These are phyloP conservation scores for Scheffersomyces lignosus DNA, from an alignment of 805 yeast species.

Conservation along the genomic window DNA sequence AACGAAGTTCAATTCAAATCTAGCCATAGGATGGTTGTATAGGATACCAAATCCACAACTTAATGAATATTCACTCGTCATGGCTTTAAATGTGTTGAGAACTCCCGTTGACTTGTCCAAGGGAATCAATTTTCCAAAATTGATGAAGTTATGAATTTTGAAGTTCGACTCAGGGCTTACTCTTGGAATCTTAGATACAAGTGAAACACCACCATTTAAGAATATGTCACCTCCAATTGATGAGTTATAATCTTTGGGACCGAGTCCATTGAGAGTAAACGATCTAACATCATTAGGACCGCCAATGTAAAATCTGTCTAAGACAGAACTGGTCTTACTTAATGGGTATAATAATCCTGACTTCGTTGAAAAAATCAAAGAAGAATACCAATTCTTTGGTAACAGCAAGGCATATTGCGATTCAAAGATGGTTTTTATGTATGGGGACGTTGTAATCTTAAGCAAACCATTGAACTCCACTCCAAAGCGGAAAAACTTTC, in stretches of 20 bases:
- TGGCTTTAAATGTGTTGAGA: slow-evolving; percentile 5
- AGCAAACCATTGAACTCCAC: slow-evolving; percentile 35
- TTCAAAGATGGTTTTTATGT: slow-evolving; percentile 43
- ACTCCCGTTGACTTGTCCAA: slow-evolving; percentile 10
- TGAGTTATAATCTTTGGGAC: slow-evolving; percentile 52
- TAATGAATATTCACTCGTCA: slow-evolving; percentile 26
- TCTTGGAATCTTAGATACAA: slow-evolving; percentile 45
- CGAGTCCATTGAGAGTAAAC: slow-evolving; percentile 51
- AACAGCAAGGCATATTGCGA: slow-evolving; percentile 30
- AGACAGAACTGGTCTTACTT: slow-evolving; percentile 28
- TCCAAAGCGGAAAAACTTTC: slow-evolving; percentile 37
- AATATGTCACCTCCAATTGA: slow-evolving; percentile 56
- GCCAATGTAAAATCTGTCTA: slow-evolving; percentile 58
- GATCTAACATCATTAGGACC: slow-evolving; percentile 62
- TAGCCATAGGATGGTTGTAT: slow-evolving; percentile 57
- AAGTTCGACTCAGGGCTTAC: slow-evolving; percentile 44
- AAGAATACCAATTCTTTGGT: slow-evolving; percentile 16
- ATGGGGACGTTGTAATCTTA: slow-evolving; percentile 26
- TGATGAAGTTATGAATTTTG: slow-evolving; percentile 48
- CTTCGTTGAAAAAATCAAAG: slow-evolving; percentile 29
- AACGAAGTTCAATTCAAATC: slow-evolving; percentile 58
- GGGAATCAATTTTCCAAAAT: slow-evolving; percentile 46
- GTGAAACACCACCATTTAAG: slow-evolving; percentile 45
- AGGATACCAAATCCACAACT: slow-evolving; percentile 51
- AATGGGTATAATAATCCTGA: slow-evolving; percentile 32